Percentiles rank a stretch among this genome's conserved stretches.
Evolutionary conservation across 345 rosid genomes (phyloP).

Genomic region (Ceriops tagal): DNA sequence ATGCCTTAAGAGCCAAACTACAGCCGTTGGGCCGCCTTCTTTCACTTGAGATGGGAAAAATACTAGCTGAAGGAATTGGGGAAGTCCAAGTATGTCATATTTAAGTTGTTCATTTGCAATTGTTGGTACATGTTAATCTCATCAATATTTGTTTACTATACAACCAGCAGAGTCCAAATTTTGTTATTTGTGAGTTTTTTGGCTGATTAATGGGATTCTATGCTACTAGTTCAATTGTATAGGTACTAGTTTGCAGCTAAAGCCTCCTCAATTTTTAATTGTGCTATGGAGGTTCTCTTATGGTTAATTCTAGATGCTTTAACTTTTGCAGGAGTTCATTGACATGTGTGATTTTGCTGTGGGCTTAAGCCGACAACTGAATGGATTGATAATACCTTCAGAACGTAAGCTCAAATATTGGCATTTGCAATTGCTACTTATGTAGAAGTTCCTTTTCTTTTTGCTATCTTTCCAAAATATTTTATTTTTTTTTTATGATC

Average conservation of each 20-base stretch:
- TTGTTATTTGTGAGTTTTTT: neutral
- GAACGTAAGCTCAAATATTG: conserved; percentile 67
- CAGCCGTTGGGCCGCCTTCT: conserved; percentile 79
- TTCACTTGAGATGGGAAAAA: conserved; percentile 98
- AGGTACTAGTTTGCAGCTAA: no score
- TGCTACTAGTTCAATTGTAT: neutral
- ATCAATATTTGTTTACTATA: neutral
- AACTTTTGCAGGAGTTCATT: conserved; percentile 73
- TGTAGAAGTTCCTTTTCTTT: neutral
- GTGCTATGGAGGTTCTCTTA: neutral
- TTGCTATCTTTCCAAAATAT: conserved; percentile 3
- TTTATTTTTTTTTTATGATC: conserved; percentile 2
- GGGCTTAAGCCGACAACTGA: conserved; percentile 92
- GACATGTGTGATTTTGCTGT: conserved; percentile 98
- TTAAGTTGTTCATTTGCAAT: neutral
- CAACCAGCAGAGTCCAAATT: neutral
- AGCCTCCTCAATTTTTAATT: neutral
- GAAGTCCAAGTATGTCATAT: conserved; percentile 73
- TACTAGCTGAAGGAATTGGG: conserved; percentile 92
- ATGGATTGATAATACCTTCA: conserved; percentile 89
- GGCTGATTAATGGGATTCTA: neutral
- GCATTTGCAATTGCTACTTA: neutral
- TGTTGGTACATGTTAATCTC: neutral
- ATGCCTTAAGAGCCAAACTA: conserved; percentile 77
- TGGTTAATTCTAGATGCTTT: conserved; percentile 2